Evolutionary conservation across 2,329 filamentous ascomycete species (phyloP).

Genomic region (Colletotrichum spinosum): DNA sequence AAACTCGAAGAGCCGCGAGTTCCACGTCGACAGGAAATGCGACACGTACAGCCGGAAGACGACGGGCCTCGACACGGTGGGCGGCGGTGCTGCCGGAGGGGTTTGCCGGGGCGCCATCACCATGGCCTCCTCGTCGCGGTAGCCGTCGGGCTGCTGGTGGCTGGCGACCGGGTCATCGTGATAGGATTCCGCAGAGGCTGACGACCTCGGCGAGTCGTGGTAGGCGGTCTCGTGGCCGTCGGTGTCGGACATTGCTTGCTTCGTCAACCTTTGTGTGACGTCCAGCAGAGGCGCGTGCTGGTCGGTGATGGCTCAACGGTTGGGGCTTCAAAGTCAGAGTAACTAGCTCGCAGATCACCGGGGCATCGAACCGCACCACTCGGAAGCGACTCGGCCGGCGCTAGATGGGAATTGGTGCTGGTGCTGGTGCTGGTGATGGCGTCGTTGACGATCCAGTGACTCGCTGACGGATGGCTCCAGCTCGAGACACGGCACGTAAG

Average conservation of each 20-base stretch:
- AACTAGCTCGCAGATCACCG: too few relatives aligned
- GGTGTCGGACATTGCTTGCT: not conserved
- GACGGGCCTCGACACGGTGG: not conserved
- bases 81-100: not conserved
- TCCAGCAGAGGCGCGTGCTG: too few relatives aligned
- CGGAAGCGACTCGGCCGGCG: too few relatives aligned
- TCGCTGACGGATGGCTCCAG: too few relatives aligned
- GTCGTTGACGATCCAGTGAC: too few relatives aligned
- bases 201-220: constrained; percentile 3
- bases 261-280: too few relatives aligned
- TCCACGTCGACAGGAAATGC: constrained; percentile 73
- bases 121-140: constrained; percentile 15
- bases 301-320: too few relatives aligned
- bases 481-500: too few relatives aligned
- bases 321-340: too few relatives aligned
- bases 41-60: constrained; percentile 63
- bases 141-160: not conserved
- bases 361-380: too few relatives aligned
- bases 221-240: constrained; percentile 1
- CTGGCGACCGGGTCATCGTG: constrained; percentile 8
- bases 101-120: not conserved
- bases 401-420: too few relatives aligned
- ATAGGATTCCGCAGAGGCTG: not conserved
- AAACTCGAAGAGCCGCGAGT: constrained; percentile 73
- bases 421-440: too few relatives aligned